Evolutionary conservation across 805 yeast species (phyloP), one percentile per base, ranked within the genome.

Genomic region (Sungouiozyma ichnusensis): DNA sequence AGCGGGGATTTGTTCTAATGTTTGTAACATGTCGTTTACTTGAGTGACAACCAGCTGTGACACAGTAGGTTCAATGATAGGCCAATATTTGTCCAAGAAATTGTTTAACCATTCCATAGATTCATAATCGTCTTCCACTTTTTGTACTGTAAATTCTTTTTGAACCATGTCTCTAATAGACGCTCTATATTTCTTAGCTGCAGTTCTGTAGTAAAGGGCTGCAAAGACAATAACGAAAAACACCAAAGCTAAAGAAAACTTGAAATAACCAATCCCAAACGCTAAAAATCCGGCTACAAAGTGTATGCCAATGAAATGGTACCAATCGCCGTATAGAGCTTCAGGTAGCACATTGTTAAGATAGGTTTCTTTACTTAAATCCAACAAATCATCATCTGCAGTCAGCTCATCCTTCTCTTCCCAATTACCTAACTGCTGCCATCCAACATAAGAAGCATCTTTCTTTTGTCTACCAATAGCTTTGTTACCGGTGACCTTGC

Each of bases 31-130:
- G 41, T 87, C 90, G 60, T 92, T 94, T 7, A 74, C 95, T 52
- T 80, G 87, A 37, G 82, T 85, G 49, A 86, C 78, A 24, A 87
- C 87, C 63, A 85, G 82, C 59, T 82, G 87, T 14, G 95, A 74
- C 33, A 90, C 69, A 8, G 85, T 77, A 4, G 99, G 98, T 62
- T 92, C 97, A 56, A 87, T 73, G 49, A 72, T 85, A 42, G 77
- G 68, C 99, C 99, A 92, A 62, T 85, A 88, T 64, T 87, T 88
- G 57, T 82, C 88, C 64, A 94, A 61, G 54, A 94, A 82, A 19
- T 77, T 76, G 62, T 92, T 92, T 50, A 85, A 68, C 99, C 99
- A 92, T 57, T 92, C 97, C 83, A 92, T 76, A 5, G 95, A 73
- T 65, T 92, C 98, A 50, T 80, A 81, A 59, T 90, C 97, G 55